Evolutionary conservation across 2,329 filamentous ascomycete genomes (phyloP).

Genomic region (Pestalotiopsis sp.): DNA sequence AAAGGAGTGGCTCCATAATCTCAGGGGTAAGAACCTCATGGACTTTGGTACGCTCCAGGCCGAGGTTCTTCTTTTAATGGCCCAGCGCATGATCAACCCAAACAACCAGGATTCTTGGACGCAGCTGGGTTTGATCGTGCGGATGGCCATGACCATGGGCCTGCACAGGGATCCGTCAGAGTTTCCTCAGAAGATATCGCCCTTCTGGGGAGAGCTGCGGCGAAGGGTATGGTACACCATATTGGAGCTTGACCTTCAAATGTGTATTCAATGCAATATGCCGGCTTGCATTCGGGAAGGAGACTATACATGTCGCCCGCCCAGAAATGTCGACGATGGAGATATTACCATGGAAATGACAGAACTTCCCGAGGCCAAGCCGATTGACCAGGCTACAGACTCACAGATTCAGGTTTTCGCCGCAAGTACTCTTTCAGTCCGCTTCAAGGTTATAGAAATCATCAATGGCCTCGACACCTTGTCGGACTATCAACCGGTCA

Average conservation of each 20-base stretch:
- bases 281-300: slow-evolving; percentile 54
- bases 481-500: slow-evolving; percentile 55
- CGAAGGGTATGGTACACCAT: slow-evolving; percentile 61
- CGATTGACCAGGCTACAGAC: slow-evolving; percentile 56
- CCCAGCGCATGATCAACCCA: slow-evolving; percentile 51
- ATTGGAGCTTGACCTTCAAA: slow-evolving; percentile 58
- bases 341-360: slow-evolving; percentile 52
- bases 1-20: slow-evolving; percentile 54
- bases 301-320: slow-evolving; percentile 56
- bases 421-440: slow-evolving; percentile 50
- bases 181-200: slow-evolving; percentile 49
- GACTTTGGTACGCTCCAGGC: slow-evolving; percentile 58
- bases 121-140: slow-evolving; percentile 57
- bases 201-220: slow-evolving; percentile 56
- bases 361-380: slow-evolving; percentile 50
- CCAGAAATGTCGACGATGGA: slow-evolving; percentile 55
- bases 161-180: slow-evolving; percentile 60
- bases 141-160: slow-evolving; percentile 63
- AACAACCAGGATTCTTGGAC: slow-evolving; percentile 56
- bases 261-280: slow-evolving; percentile 55
- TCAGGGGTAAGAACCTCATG: slow-evolving; percentile 55
- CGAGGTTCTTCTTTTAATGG: slow-evolving; percentile 56
- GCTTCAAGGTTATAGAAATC: slow-evolving; percentile 53
- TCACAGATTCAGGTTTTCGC: slow-evolving; percentile 58
- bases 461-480: slow-evolving; percentile 55